Conservation (phyloP, 352 stramenopile genomes). For the Pythium periplocum region DNA sequence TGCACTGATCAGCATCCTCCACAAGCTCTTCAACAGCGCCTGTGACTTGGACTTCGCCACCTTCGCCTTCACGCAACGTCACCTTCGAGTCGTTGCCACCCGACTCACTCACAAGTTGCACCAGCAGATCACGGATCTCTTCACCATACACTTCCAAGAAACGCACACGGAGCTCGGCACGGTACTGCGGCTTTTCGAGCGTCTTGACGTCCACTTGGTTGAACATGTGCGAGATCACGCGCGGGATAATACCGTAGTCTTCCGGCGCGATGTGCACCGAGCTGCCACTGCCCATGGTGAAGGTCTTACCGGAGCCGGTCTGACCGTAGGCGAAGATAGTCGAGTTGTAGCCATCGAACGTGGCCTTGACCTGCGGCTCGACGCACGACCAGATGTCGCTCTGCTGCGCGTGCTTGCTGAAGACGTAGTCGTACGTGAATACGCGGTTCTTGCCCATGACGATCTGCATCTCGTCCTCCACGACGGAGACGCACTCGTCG, state of each 20-base stretch:
- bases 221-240: constrained; percentile 83
- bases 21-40: constrained; percentile 78
- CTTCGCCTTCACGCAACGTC: constrained; percentile 80
- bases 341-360: constrained; percentile 87
- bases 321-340: constrained; percentile 89
- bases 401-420: constrained; percentile 79
- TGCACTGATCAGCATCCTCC: constrained; percentile 59
- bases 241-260: constrained; percentile 86
- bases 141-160: constrained; percentile 94
- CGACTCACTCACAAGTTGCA: constrained; percentile 55
- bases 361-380: constrained; percentile 70
- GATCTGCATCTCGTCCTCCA: constrained; percentile 79
- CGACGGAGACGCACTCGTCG: constrained; percentile 82
- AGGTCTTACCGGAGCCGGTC: constrained; percentile 84
- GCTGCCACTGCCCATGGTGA: constrained; percentile 87
- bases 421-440: constrained; percentile 91
- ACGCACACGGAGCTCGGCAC: constrained; percentile 57
- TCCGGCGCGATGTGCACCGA: constrained; percentile 69
- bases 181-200: constrained; percentile 53
- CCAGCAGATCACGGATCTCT: constrained; percentile 87
- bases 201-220: constrained; percentile 64
- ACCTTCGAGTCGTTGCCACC: constrained; percentile 60
- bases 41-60: constrained; percentile 74
- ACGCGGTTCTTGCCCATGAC: constrained; percentile 85
- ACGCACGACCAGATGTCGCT: constrained; percentile 84